Conservation (phyloP, 371 early-diverging fungal species). For the Apophysomyces ossiformis region DNA sequence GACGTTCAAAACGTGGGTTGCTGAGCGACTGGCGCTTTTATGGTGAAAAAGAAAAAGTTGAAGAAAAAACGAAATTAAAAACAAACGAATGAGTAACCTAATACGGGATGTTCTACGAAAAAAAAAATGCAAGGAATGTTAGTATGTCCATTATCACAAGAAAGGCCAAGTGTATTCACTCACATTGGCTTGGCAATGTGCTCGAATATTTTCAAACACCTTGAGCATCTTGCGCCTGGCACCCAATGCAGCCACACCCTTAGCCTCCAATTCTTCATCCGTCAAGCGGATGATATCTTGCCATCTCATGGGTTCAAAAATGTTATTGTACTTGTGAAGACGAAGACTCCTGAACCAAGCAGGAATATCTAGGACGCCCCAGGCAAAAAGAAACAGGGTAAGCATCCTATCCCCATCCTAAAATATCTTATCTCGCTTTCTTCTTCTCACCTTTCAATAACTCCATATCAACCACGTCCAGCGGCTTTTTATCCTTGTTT, state of each 20-base stretch:
- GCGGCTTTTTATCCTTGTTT: constrained; percentile 72
- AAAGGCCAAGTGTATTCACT: constrained; percentile 18
- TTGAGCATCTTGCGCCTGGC: constrained; percentile 96
- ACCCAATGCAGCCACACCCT: constrained; percentile 93
- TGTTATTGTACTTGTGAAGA: constrained; percentile 91
- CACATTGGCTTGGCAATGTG: constrained; percentile 56
- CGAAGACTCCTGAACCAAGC: constrained; percentile 89
- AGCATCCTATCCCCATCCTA: background rate
- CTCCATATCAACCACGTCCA: constrained; percentile 75
- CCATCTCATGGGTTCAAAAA: constrained; percentile 90
- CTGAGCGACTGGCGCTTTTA: constrained; percentile 11
- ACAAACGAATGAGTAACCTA: background rate
- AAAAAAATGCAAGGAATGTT: background rate
- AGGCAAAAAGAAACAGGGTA: constrained; percentile 2
- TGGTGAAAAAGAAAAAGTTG: constrained; percentile 5
- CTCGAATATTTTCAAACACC: constrained; percentile 87
- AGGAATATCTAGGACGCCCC: constrained; percentile 71
- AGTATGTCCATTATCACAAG: background rate
- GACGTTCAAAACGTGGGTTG: background rate
- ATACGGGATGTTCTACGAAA: constrained; percentile 20
- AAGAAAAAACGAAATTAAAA: constrained; percentile 15
- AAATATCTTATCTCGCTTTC: background rate
- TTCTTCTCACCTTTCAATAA: constrained; percentile 63
- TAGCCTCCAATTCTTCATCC: constrained; percentile 80
- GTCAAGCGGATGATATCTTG: constrained; percentile 83